phyloP scores from a whole-genome alignment of 2,329 filamentous ascomycete species.

The Metarhizium guizhouense region DNA sequence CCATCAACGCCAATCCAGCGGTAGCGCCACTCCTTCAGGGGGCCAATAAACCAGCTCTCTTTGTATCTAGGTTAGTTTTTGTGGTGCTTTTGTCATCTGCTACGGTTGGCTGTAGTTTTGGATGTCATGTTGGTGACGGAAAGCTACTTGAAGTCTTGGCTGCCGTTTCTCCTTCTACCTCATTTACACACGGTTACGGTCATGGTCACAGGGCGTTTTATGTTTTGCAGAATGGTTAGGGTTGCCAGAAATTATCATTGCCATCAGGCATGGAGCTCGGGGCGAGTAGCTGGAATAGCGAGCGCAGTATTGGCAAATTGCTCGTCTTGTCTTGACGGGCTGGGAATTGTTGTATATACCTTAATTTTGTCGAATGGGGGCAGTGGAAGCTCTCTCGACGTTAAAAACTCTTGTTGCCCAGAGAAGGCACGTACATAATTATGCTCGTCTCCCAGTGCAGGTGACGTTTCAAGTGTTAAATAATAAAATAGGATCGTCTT shows the following conservation, averaged over 20 bases:
- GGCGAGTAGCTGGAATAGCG: background rate
- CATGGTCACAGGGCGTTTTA: background rate
- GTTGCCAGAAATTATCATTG: background rate
- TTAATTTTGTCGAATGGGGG: background rate
- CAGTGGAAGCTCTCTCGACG: background rate
- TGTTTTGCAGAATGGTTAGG: background rate
- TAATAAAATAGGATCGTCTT: background rate
- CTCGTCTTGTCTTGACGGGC: background rate
- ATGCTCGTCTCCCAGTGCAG: background rate
- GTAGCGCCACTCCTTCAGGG: conserved; percentile 25
- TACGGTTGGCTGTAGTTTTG: background rate
- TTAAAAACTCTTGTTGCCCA: background rate
- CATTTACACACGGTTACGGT: background rate
- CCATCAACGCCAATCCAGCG: conserved; percentile 27
- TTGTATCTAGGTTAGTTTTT: background rate
- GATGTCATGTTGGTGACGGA: background rate
- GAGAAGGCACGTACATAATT: background rate
- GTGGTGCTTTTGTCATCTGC: background rate
- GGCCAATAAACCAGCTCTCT: background rate
- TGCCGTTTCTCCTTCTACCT: background rate
- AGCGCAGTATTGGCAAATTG: background rate
- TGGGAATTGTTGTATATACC: background rate
- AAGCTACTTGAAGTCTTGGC: background rate
- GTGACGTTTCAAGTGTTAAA: background rate
- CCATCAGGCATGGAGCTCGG: background rate